phyloP scores from a whole-genome alignment of 192 early-diverging fungal species.

The Entomortierella beljakovae region DNA sequence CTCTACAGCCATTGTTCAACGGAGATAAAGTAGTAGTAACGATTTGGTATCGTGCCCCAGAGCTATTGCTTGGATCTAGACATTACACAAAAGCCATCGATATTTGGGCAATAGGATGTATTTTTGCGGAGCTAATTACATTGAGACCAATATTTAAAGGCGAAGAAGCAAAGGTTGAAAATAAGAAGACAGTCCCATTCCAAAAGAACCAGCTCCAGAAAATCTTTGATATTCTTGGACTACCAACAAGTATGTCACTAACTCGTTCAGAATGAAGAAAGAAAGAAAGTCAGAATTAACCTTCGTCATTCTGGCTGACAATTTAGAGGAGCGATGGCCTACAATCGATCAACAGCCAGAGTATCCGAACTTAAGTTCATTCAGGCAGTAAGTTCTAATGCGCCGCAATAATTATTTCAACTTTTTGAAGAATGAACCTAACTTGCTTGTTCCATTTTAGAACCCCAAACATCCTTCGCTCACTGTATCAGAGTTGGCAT shows the following conservation, averaged over 20 bases:
- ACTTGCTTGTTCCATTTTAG: slow-evolving; percentile 13
- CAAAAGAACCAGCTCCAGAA: slow-evolving; percentile 87
- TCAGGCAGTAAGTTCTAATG: slow-evolving; percentile 63
- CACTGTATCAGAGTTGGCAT: slow-evolving; percentile 35
- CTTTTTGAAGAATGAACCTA: too few relatives aligned
- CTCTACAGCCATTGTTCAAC: slow-evolving; percentile 82
- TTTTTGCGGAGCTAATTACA: slow-evolving; percentile 91
- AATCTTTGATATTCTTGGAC: slow-evolving; percentile 90
- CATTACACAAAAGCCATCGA: slow-evolving; percentile 87
- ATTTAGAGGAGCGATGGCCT: slow-evolving; percentile 78
- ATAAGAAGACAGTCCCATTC: slow-evolving; percentile 83
- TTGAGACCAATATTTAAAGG: slow-evolving; percentile 91
- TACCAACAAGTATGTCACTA: slow-evolving; percentile 69
- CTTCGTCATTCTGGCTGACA: background rate
- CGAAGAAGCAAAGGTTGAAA: slow-evolving; percentile 87
- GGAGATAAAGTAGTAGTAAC: slow-evolving; percentile 93
- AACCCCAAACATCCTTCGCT: slow-evolving; percentile 36
- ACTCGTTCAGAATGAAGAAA: slow-evolving; percentile 19
- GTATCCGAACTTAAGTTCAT: slow-evolving; percentile 68
- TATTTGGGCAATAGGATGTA: slow-evolving; percentile 92
- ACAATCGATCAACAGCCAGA: slow-evolving; percentile 79
- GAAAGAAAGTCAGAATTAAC: background rate
- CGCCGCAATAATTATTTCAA: background rate
- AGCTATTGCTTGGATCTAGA: slow-evolving; percentile 88
- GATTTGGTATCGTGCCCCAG: slow-evolving; percentile 97